Conservation (phyloP, 2,329 filamentous ascomycete genomes). For the Hypomyces perniciosus region DNA sequence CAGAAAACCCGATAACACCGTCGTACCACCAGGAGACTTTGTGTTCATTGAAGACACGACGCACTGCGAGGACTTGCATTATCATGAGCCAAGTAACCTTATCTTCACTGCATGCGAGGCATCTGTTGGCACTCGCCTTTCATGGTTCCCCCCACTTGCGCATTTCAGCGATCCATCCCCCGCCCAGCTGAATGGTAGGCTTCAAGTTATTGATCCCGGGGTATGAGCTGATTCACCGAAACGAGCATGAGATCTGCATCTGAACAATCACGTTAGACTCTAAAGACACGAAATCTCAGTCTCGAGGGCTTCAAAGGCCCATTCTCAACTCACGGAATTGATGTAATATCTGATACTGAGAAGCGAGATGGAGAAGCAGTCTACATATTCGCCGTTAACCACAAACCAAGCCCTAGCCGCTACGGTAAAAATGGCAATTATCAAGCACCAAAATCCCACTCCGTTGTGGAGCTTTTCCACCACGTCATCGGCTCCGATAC, state of each 20-base stretch:
- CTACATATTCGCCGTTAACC: slow-evolving; percentile 57
- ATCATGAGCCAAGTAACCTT: slow-evolving; percentile 40
- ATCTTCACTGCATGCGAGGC: slow-evolving; percentile 55
- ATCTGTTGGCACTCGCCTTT: slow-evolving; percentile 31
- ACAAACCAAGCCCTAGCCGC: slow-evolving; percentile 44
- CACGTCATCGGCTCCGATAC: slow-evolving; percentile 39
- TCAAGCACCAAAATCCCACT: slow-evolving; percentile 36
- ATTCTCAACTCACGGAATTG: slow-evolving; percentile 56
- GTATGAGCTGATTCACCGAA: slow-evolving; percentile 23
- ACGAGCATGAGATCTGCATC: neutral
- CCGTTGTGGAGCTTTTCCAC: slow-evolving; percentile 53
- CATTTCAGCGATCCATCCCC: slow-evolving; percentile 35
- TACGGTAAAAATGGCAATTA: slow-evolving; percentile 15
- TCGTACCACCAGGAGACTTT: slow-evolving; percentile 25
- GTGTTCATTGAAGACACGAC: slow-evolving; percentile 44
- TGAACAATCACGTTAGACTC: slow-evolving; percentile 26
- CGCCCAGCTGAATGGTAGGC: slow-evolving; percentile 34
- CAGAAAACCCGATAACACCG: slow-evolving; percentile 18
- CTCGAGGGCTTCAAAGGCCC: slow-evolving; percentile 38
- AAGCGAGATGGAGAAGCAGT: slow-evolving; percentile 33
- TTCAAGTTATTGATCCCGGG: slow-evolving; percentile 49
- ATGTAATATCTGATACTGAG: slow-evolving; percentile 46
- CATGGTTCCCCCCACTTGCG: slow-evolving; percentile 47
- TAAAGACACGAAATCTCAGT: slow-evolving; percentile 37
- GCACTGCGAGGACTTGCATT: slow-evolving; percentile 56